These are phyloP conservation scores for Claviceps arundinis DNA, from an alignment of 2,329 filamentous ascomycete species.

Conservation along the genomic window DNA sequence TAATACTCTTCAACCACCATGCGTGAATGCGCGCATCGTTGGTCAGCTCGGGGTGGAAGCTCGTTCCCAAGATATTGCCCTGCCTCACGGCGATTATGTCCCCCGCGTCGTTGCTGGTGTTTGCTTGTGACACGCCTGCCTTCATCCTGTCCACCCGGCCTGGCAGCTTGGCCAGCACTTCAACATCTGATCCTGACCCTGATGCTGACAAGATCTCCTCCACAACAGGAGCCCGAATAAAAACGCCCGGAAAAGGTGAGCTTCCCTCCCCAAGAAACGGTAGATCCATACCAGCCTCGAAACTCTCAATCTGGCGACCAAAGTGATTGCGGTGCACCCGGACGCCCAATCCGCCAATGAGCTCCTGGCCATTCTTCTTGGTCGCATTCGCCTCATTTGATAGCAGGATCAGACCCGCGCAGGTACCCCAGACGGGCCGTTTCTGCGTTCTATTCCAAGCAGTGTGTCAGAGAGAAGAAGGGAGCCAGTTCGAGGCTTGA, in stretches of 20 bases:
- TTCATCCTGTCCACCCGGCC: slow-evolving; percentile 24
- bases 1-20: slow-evolving; percentile 59
- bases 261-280: slow-evolving; percentile 44
- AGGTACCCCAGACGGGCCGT: slow-evolving; percentile 90
- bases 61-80: slow-evolving; percentile 85
- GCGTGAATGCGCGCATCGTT: slow-evolving; percentile 76
- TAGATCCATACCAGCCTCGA: slow-evolving; percentile 61
- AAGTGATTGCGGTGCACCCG: slow-evolving; percentile 91
- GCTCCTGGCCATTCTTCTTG: slow-evolving; percentile 81
- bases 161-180: slow-evolving; percentile 39
- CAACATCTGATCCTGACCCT: slow-evolving; percentile 21
- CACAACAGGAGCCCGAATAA: slow-evolving; percentile 89
- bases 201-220: slow-evolving; percentile 54
- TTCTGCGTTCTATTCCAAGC: slow-evolving; percentile 43
- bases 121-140: slow-evolving; percentile 23
- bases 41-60: slow-evolving; percentile 91
- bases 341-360: slow-evolving; percentile 85
- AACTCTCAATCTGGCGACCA: slow-evolving; percentile 84
- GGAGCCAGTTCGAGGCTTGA: no score
- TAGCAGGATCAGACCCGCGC: slow-evolving; percentile 84
- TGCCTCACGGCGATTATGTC: slow-evolving; percentile 85
- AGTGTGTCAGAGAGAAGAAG: neutral
- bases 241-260: slow-evolving; percentile 61
- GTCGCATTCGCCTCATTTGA: slow-evolving; percentile 77
- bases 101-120: slow-evolving; percentile 33